Evolutionary conservation across 2,329 filamentous ascomycete species (phyloP), one percentile per base, ranked within the genome.

Genomic region (Elsinoe batatas): DNA sequence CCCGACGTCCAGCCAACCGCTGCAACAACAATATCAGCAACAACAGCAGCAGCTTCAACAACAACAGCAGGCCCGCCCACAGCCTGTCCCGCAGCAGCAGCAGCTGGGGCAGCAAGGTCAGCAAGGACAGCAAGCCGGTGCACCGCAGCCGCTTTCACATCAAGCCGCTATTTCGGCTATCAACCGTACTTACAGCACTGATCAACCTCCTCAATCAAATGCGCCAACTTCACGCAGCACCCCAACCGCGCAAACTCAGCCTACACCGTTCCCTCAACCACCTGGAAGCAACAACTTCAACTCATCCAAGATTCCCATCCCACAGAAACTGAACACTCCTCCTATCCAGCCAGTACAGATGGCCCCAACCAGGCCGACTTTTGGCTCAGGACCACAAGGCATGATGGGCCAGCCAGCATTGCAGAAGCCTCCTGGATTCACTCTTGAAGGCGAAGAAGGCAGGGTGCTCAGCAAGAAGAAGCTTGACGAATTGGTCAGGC

Each of bases 391-490:
- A 5, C 79, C 86, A 0, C 86, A 86, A 54, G 90, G 90, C 54
- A 84, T 93, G 50, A 87, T 96, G 79, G 84, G 85, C 53, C 90
- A 95, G 65, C 91, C 93, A 0, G 88, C 88, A 1, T 80, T 97
- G 58, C 76, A 84, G 56, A 91, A 90, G 66, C 82, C 88, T 43
- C 88, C 90, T 0, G 82, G 84, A 0, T 95, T 88, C 69, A 87
- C 88, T 56, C 83, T 96, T 57, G 91, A 97, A 68, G 88, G 88
- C 30, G 91, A 95, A 67, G 90, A 89, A 22, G 90, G 96, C 64
- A 85, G 91, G 42, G 87, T 98, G 1, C 76, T 98, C n/a, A 94
- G 87, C 74, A 96, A 96, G 80, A 94, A 95, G 74, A 97, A 95
- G 74, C 79, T 98, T 38, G 91, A 98, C 66, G 91, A 96, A 68